Percentiles rank a stretch among this genome's conserved stretches.
These are phyloP conservation scores for Murraya koenigii DNA, from an alignment of 345 rosid genomes.

Conservation along the genomic window DNA sequence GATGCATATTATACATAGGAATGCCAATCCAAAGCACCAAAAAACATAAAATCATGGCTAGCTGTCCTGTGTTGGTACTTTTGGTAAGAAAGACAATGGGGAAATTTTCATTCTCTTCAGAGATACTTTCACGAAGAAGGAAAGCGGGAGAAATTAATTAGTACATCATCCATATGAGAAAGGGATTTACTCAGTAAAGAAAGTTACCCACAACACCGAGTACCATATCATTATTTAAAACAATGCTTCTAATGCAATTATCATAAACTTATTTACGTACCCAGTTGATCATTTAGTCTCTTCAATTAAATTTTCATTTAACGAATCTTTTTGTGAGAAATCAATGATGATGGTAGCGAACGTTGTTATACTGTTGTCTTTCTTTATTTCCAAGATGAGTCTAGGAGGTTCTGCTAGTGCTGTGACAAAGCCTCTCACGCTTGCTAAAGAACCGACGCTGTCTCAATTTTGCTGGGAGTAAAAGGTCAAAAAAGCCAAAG, in stretches of 20 bases:
- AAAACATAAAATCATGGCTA: neutral
- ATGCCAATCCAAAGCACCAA: too few species aligned
- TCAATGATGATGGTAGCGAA: slow-evolving; percentile 47
- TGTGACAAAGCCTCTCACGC: slow-evolving; percentile 4
- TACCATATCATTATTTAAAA: neutral
- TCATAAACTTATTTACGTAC: slow-evolving; percentile 10
- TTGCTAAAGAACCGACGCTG: slow-evolving; percentile 13
- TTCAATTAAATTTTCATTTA: neutral
- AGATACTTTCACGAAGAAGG: neutral
- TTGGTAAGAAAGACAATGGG: neutral
- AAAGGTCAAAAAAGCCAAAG: slow-evolving; percentile 25
- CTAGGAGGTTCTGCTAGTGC: slow-evolving; percentile 23
- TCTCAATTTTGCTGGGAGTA: slow-evolving; percentile 18
- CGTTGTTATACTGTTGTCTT: slow-evolving; percentile 43
- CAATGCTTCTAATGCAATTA: slow-evolving; percentile 21
- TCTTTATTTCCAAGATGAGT: slow-evolving; percentile 47
- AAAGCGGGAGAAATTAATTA: too few species aligned
- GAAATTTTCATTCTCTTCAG: neutral
- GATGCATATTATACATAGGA: too few species aligned
- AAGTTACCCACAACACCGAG: too few species aligned
- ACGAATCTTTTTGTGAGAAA: slow-evolving; percentile 41
- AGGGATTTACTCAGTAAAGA: too few species aligned
- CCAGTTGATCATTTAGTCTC: neutral
- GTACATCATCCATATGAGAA: too few species aligned
- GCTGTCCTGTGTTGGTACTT: neutral